These are phyloP conservation scores for Marasmius oreades DNA, from an alignment of 1,284 basidiomycete genomes.

Conservation along the genomic window DNA sequence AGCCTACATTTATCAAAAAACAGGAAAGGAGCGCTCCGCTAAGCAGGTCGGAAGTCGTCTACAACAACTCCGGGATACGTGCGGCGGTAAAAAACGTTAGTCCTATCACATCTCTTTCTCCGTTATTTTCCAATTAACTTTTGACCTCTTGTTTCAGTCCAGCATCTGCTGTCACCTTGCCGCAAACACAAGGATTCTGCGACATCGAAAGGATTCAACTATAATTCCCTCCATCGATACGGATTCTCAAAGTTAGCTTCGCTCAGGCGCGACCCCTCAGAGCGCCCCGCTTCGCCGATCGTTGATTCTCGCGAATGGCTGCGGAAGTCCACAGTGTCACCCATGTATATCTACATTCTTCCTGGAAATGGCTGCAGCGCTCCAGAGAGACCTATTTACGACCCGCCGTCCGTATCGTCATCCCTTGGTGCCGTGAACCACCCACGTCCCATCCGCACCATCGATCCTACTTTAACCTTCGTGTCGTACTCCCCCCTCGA, in stretches of 20 bases:
- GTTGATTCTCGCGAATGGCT: slow-evolving; percentile 29
- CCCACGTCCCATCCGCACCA: slow-evolving; percentile 49
- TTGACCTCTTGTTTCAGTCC: slow-evolving; percentile 26
- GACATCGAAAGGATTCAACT: slow-evolving; percentile 20
- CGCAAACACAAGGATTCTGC: slow-evolving; percentile 21
- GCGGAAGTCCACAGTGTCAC: slow-evolving; percentile 28
- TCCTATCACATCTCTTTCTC: neutral
- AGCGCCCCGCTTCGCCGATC: slow-evolving; percentile 33
- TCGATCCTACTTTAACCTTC: slow-evolving; percentile 65
- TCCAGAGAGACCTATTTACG: neutral
- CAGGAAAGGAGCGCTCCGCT: slow-evolving; percentile 60
- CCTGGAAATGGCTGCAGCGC: slow-evolving; percentile 25
- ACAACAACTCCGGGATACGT: slow-evolving; percentile 67
- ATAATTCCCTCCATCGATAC: slow-evolving; percentile 23
- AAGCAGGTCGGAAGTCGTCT: slow-evolving; percentile 74
- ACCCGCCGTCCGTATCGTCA: neutral
- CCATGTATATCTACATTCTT: slow-evolving; percentile 60
- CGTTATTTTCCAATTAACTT: neutral
- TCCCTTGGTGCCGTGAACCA: slow-evolving; percentile 27
- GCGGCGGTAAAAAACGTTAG: slow-evolving; percentile 61
- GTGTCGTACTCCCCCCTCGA: slow-evolving; percentile 32
- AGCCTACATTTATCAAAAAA: slow-evolving; percentile 60
- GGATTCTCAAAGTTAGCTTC: neutral
- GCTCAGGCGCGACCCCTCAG: slow-evolving; percentile 35
- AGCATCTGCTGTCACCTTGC: slow-evolving; percentile 40